Evolutionary conservation across 129 eudicot species (phyloP).

Genomic region (Deinandra increscens): DNA sequence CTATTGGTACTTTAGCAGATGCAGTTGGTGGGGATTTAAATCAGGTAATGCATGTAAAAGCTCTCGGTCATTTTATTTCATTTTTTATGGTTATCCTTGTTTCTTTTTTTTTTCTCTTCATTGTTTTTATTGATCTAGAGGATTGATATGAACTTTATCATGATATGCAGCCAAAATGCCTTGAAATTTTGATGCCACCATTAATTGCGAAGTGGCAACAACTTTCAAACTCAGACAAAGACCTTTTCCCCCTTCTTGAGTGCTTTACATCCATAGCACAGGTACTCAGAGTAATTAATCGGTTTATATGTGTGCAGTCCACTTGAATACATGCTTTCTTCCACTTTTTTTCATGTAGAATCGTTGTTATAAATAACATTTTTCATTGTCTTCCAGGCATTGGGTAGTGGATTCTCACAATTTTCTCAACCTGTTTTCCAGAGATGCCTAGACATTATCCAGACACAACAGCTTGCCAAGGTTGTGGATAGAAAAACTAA

Average conservation of each 20-base stretch:
- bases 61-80: not conserved
- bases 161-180: constrained; percentile 71
- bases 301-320: not conserved
- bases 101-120: not conserved
- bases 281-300: constrained; percentile 37
- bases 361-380: constrained; percentile 10
- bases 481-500: constrained; percentile 38
- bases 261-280: constrained; percentile 99
- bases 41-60: constrained; percentile 45
- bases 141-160: not conserved
- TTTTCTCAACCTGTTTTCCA: constrained; percentile 95
- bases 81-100: not conserved
- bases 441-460: constrained; percentile 96
- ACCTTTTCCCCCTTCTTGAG: constrained; percentile 92
- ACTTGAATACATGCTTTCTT: not conserved
- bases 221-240: constrained; percentile 81
- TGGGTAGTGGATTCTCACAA: constrained; percentile 80
- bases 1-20: constrained; percentile 96
- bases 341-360: not conserved
- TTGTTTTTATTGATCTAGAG: not conserved
- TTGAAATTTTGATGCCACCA: constrained; percentile 96
- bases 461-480: constrained; percentile 87
- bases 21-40: constrained; percentile 95
- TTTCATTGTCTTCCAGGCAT: constrained; percentile 59
- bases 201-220: constrained; percentile 97